Conservation (phyloP, 1,284 basidiomycete species). For the Phellinidium pouzarii region DNA sequence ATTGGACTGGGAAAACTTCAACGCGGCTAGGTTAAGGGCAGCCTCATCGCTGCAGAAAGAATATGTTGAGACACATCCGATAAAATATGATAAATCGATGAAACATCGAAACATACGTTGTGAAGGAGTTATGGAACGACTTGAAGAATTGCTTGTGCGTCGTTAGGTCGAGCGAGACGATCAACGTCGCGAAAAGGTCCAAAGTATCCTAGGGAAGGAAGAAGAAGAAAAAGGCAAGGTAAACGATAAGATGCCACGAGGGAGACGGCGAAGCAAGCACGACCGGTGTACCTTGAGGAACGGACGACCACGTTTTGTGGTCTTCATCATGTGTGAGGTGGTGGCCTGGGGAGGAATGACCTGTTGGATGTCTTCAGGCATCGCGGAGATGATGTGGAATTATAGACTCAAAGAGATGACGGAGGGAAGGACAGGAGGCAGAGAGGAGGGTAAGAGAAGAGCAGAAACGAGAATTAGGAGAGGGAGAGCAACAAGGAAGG, state of each 20-base stretch:
- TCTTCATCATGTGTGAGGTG: constrained; percentile 94
- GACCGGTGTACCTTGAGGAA: constrained; percentile 69
- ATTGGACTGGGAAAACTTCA: constrained; percentile 99
- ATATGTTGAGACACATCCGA: constrained; percentile 19
- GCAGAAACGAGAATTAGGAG: constrained; percentile 22
- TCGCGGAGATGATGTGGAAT: constrained; percentile 21
- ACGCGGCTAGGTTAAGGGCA: constrained; percentile 85
- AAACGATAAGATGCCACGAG: constrained; percentile 19
- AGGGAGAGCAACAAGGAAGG: constrained; percentile 24
- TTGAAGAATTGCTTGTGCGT: constrained; percentile 96
- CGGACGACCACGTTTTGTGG: constrained; percentile 89
- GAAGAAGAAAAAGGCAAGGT: too few relatives aligned
- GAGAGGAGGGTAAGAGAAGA: constrained; percentile 25
- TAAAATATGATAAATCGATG: constrained; percentile 15
- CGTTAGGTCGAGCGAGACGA: constrained; percentile 87
- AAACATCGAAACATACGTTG: constrained; percentile 70
- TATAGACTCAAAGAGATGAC: constrained; percentile 13
- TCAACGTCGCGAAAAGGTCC: constrained; percentile 94
- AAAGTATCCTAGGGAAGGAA: constrained; percentile 75
- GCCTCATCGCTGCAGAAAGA: constrained; percentile 76
- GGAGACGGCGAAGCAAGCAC: neutral
- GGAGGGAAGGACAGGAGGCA: constrained; percentile 20
- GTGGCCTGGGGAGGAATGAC: constrained; percentile 44
- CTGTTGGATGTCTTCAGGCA: constrained; percentile 28
- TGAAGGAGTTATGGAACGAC: constrained; percentile 90